A percentile compares a stretch with the other conserved stretches of the same genome.
phyloP scores from a whole-genome alignment of 768 basidiomycete species.

The Lactarius vividus region DNA sequence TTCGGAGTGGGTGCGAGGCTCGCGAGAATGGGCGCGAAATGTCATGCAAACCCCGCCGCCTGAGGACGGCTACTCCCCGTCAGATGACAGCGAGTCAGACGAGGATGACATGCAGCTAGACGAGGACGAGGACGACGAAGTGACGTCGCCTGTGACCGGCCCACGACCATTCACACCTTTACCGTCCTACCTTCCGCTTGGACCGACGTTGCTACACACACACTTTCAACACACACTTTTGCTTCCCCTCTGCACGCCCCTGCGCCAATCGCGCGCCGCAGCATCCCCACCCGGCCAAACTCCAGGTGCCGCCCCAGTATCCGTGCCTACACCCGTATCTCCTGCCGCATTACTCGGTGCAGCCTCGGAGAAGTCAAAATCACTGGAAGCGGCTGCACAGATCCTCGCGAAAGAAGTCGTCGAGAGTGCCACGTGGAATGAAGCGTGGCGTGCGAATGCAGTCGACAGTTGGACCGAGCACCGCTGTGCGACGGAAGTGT shows the following conservation, averaged over 20 bases:
- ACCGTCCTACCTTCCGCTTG: constrained; percentile 67
- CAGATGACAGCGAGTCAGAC: constrained; percentile 39
- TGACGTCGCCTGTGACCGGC: constrained; percentile 31
- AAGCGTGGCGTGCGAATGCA: constrained; percentile 54
- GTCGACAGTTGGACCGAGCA: constrained; percentile 28
- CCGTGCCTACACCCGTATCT: constrained; percentile 83
- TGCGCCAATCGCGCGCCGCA: constrained; percentile 57
- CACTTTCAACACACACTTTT: constrained; percentile 64
- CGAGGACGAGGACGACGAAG: constrained; percentile 32
- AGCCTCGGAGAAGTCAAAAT: constrained; percentile 61
- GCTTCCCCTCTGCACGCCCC: constrained; percentile 57
- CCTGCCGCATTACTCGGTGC: constrained; percentile 69
- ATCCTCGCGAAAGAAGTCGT: constrained; percentile 67
- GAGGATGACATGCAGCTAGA: constrained; percentile 38
- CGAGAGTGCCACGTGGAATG: constrained; percentile 68
- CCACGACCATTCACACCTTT: constrained; percentile 68
- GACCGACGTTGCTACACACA: constrained; percentile 63
- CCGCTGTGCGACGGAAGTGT: constrained; percentile 40
- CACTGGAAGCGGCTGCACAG: constrained; percentile 63
- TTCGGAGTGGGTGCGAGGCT: constrained; percentile 43
- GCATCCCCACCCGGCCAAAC: constrained; percentile 43
- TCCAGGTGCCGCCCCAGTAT: constrained; percentile 40
- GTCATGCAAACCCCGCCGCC: constrained; percentile 30
- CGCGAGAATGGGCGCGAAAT: constrained; percentile 48
- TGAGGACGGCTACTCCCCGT: constrained; percentile 35